Evolutionary conservation across 2,329 filamentous ascomycete genomes (phyloP).

Genomic region (Fusarium multiceps): DNA sequence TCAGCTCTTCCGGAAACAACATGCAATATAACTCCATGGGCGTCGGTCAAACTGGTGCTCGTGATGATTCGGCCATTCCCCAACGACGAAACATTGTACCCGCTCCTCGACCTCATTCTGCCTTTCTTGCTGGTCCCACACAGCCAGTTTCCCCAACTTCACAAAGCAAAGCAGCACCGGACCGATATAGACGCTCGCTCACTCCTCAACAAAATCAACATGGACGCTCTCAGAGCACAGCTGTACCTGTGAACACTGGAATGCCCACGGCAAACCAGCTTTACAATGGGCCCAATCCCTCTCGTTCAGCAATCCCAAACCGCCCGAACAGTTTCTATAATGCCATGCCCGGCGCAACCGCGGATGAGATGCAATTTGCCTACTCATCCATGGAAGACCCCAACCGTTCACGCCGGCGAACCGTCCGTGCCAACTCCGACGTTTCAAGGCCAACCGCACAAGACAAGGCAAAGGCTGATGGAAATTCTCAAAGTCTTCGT

Average conservation of each 20-base stretch:
- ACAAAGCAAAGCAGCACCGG: constrained; percentile 66
- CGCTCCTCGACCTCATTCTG: constrained; percentile 57
- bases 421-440: constrained; percentile 71
- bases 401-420: constrained; percentile 83
- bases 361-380: constrained; percentile 77
- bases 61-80: constrained; percentile 64
- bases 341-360: constrained; percentile 59
- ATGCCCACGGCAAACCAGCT: constrained; percentile 47
- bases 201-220: constrained; percentile 50
- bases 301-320: constrained; percentile 53
- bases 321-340: constrained; percentile 66
- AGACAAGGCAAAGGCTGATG: constrained; percentile 49
- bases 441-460: constrained; percentile 31
- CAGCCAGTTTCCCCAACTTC: constrained; percentile 60
- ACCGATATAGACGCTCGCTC: constrained; percentile 79
- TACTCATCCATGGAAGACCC: constrained; percentile 71
- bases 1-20: constrained; percentile 55
- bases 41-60: constrained; percentile 56
- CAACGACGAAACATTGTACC: constrained; percentile 56
- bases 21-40: constrained; percentile 54
- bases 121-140: constrained; percentile 54
- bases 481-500: constrained; percentile 56
- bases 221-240: constrained; percentile 52
- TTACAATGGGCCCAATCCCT: constrained; percentile 46
- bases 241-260: constrained; percentile 44